Evolutionary conservation across 441 rosid genomes (phyloP).

Genomic region (Theobroma grandiflorum): DNA sequence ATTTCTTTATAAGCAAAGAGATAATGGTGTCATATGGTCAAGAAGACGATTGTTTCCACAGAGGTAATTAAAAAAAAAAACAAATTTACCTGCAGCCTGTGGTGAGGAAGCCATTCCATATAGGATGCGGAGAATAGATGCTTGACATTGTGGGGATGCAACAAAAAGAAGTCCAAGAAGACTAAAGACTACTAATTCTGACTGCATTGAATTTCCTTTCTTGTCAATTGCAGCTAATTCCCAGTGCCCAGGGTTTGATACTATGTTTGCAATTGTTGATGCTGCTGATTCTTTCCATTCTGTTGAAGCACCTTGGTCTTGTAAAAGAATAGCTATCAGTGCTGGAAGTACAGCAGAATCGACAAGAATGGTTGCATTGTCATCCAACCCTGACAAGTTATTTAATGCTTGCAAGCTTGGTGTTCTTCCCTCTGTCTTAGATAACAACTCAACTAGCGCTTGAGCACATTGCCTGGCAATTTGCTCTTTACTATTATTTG

Average conservation of each 20-base stretch:
- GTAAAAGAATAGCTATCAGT: constrained; percentile 44
- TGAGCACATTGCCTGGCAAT: constrained; percentile 45
- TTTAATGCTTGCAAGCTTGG: constrained; percentile 48
- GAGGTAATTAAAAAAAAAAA: background rate
- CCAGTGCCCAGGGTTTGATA: constrained; percentile 55
- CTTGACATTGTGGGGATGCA: constrained; percentile 42
- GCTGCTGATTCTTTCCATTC: constrained; percentile 48
- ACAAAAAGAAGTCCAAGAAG: constrained; percentile 41
- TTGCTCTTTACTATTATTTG: constrained; percentile 46
- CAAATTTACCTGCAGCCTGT: constrained; percentile 51
- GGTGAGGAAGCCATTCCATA: constrained; percentile 51
- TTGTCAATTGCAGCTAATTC: constrained; percentile 48
- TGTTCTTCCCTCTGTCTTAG: constrained; percentile 37
- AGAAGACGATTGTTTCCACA: background rate
- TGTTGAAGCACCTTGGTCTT: constrained; percentile 29
- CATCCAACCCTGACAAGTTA: constrained; percentile 49
- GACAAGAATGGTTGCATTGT: constrained; percentile 47
- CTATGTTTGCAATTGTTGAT: constrained; percentile 48
- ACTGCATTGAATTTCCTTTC: constrained; percentile 47
- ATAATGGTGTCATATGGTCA: constrained; percentile 8
- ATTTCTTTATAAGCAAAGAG: constrained; percentile 15
- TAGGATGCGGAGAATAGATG: constrained; percentile 39
- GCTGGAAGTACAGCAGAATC: constrained; percentile 48
- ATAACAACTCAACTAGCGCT: constrained; percentile 41
- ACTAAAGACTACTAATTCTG: constrained; percentile 35